Evolutionary conservation across 1,284 basidiomycete genomes (phyloP).

Genomic region (Microbotryum scabiosae): DNA sequence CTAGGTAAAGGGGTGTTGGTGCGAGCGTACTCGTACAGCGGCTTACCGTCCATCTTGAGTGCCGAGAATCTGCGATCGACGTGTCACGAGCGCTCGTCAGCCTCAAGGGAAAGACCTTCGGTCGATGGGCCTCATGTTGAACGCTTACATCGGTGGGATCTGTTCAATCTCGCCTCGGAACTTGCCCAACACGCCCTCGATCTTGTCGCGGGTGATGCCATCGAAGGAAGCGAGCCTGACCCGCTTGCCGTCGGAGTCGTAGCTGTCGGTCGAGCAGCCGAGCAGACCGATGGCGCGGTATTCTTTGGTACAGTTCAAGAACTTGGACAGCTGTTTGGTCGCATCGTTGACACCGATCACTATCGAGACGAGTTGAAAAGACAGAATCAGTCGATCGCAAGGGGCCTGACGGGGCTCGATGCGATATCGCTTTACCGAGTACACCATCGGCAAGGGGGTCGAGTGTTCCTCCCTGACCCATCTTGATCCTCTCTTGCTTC

Average conservation of each 20-base stretch:
- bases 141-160: conserved; percentile 74
- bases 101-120: conserved; percentile 2
- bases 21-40: conserved; percentile 92
- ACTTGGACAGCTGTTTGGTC: conserved; percentile 77
- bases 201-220: conserved; percentile 68
- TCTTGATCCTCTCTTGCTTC: conserved; percentile 51
- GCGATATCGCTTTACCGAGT: conserved; percentile 49
- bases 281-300: conserved; percentile 85
- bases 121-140: background rate
- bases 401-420: background rate
- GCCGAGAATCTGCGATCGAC: conserved; percentile 72
- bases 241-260: conserved; percentile 77
- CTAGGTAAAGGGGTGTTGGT: conserved; percentile 81
- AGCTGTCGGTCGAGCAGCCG: conserved; percentile 89
- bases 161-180: conserved; percentile 87
- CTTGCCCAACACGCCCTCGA: conserved; percentile 61
- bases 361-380: conserved; percentile 36
- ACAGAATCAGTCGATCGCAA: background rate
- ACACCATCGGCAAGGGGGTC: conserved; percentile 96
- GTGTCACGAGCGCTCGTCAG: background rate
- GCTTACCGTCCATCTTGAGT: conserved; percentile 94
- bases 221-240: conserved; percentile 69
- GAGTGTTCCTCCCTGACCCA: conserved; percentile 88
- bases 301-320: conserved; percentile 88
- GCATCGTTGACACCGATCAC: conserved; percentile 85